Percentiles rank a stretch among this genome's conserved stretches.
phyloP scores from a whole-genome alignment of 1,284 basidiomycete species.

The Psilocybe mexicana region DNA sequence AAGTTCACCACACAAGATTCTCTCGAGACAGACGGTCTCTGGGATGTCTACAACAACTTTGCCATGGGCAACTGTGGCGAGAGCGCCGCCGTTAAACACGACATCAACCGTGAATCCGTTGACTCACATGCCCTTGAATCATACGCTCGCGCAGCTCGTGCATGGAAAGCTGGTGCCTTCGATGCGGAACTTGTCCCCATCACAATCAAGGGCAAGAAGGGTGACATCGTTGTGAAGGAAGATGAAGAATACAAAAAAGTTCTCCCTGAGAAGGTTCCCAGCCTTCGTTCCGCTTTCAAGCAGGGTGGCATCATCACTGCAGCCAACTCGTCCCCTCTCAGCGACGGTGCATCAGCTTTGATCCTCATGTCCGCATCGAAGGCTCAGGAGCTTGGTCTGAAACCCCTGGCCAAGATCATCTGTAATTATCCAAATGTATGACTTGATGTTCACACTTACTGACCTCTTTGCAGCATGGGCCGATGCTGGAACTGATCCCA shows the following conservation, averaged over 20 bases:
- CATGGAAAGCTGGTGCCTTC: slow-evolving; percentile 88
- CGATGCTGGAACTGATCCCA: slow-evolving; percentile 94
- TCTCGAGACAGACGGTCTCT: slow-evolving; percentile 91
- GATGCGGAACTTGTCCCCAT: slow-evolving; percentile 90
- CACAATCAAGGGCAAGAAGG: slow-evolving; percentile 94
- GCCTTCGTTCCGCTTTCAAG: slow-evolving; percentile 88
- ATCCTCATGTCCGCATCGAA: slow-evolving; percentile 92
- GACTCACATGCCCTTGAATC: slow-evolving; percentile 94
- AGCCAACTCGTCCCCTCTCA: slow-evolving; percentile 94
- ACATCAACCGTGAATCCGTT: slow-evolving; percentile 83
- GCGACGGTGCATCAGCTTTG: slow-evolving; percentile 96
- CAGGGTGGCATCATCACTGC: slow-evolving; percentile 90
- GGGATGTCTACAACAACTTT: slow-evolving; percentile 95
- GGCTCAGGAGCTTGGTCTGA: slow-evolving; percentile 84
- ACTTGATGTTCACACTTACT: not conserved
- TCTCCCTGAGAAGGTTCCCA: slow-evolving; percentile 89
- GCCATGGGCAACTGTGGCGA: slow-evolving; percentile 98
- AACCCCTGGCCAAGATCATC: slow-evolving; percentile 88
- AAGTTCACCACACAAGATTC: slow-evolving; percentile 89
- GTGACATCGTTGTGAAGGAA: slow-evolving; percentile 86
- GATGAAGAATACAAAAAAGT: slow-evolving; percentile 99
- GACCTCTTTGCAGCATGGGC: slow-evolving; percentile 72
- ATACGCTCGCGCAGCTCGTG: slow-evolving; percentile 88
- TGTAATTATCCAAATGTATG: slow-evolving; percentile 52
- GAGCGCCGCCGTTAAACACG: slow-evolving; percentile 80